Evolutionary conservation across 2,329 filamentous ascomycete genomes (phyloP).

Genomic region (Annulohypoxylon truncatum): DNA sequence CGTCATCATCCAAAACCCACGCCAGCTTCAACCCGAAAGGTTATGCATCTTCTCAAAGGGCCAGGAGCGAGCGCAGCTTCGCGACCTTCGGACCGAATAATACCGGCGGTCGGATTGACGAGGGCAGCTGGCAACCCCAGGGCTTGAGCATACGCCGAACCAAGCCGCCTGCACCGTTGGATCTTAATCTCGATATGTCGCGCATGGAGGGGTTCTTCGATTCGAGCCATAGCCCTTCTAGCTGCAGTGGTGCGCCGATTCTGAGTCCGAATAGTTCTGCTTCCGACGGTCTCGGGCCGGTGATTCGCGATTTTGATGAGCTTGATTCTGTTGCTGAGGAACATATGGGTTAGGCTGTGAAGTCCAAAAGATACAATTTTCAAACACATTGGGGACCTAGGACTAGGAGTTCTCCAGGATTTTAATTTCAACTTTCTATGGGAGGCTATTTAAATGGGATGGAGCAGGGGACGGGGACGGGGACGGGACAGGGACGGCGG

Average conservation of each 20-base stretch:
- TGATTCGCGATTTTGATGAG: slow-evolving; percentile 50
- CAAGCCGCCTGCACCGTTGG: slow-evolving; percentile 40
- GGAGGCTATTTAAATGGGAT: not conserved
- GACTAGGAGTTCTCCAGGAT: not conserved
- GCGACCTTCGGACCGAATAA: slow-evolving; percentile 38
- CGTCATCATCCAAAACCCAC: slow-evolving; percentile 18
- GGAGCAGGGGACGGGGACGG: not conserved
- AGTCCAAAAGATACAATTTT: not conserved
- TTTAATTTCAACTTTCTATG: not conserved
- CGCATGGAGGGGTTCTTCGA: slow-evolving; percentile 42
- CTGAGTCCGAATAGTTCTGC: slow-evolving; percentile 38
- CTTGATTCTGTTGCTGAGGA: slow-evolving; percentile 45
- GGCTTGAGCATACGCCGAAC: slow-evolving; percentile 36
- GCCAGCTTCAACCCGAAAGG: slow-evolving; percentile 12
- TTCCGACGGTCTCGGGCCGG: slow-evolving; percentile 35
- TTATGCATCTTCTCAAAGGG: slow-evolving; percentile 20
- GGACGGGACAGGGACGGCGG: not conserved
- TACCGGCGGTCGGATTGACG: slow-evolving; percentile 17
- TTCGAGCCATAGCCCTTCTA: slow-evolving; percentile 34
- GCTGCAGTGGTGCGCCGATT: slow-evolving; percentile 25
- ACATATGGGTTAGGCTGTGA: not conserved
- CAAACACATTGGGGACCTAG: not conserved
- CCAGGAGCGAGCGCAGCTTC: slow-evolving; percentile 42
- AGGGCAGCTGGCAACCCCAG: slow-evolving; percentile 35
- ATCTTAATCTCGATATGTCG: slow-evolving; percentile 35